These are phyloP conservation scores for Curvularia spicifera DNA, from an alignment of 2,329 filamentous ascomycete species.

Conservation along the genomic window DNA sequence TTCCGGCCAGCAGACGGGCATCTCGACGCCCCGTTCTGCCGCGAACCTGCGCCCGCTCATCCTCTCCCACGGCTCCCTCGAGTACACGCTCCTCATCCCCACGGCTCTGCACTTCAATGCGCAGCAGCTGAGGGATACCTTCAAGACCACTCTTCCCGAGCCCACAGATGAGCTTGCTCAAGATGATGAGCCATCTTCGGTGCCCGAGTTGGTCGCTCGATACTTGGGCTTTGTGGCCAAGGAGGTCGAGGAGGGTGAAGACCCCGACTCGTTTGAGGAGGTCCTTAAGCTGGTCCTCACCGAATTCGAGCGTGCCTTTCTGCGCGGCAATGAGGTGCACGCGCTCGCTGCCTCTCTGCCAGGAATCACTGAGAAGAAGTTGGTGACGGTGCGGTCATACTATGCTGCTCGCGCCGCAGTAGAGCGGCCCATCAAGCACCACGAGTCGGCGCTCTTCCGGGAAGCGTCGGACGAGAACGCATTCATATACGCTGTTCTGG, in stretches of 20 bases:
- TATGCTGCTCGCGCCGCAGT: slow-evolving; percentile 85
- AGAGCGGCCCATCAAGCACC: slow-evolving; percentile 85
- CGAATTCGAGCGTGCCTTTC: slow-evolving; percentile 95
- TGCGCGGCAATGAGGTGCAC: slow-evolving; percentile 95
- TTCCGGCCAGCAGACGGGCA: slow-evolving; percentile 90
- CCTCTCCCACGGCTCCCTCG: slow-evolving; percentile 90
- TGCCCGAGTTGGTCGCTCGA: slow-evolving; percentile 87
- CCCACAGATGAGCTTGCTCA: slow-evolving; percentile 97
- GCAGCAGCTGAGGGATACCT: slow-evolving; percentile 89
- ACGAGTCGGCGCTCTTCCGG: slow-evolving; percentile 90
- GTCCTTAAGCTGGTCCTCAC: slow-evolving; percentile 91
- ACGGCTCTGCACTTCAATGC: slow-evolving; percentile 96
- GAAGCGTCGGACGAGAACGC: slow-evolving; percentile 85
- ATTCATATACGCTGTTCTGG: slow-evolving; percentile 91
- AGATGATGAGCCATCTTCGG: slow-evolving; percentile 98
- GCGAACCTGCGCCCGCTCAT: slow-evolving; percentile 90
- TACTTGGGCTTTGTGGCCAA: slow-evolving; percentile 90
- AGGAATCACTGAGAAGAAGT: slow-evolving; percentile 91
- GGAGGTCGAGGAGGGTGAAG: slow-evolving; percentile 91
- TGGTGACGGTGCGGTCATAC: slow-evolving; percentile 87
- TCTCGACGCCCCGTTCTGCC: slow-evolving; percentile 93
- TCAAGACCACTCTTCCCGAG: slow-evolving; percentile 81
- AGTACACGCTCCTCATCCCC: slow-evolving; percentile 93
- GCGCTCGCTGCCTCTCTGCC: slow-evolving; percentile 83
- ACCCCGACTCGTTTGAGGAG: slow-evolving; percentile 89